Base-by-base conservation (phyloP, 2,329 filamentous ascomycete species). In the Amphichorda felina region DNA sequence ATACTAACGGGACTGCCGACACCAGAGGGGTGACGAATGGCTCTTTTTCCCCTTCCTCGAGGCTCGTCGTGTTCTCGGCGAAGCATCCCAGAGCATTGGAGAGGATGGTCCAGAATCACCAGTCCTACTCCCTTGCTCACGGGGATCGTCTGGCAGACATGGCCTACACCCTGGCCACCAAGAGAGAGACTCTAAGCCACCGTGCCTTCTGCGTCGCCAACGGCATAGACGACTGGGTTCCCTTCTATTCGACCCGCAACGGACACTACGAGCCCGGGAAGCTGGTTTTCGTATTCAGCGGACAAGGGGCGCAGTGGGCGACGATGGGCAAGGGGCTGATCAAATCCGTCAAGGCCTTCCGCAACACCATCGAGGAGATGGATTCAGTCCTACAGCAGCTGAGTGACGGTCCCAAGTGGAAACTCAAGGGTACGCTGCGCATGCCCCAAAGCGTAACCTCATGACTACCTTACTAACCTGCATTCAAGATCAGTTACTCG, bases 221-320 rank as follows among this genome's bases (percentile, higher is more conserved):
- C 4, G 53, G 44, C 5, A n/a, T 16, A 6, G 30, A 16, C 5
- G 18, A 4, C 16, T 6, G n/a, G n/a, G 8, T 31, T 19, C n/a
- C n/a, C 17, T 13, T 17, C 30, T 16, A 16, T 4, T 31, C 30
- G 10, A 29, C 29, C 13, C 9, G 8, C 26, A 28, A 28, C 11
- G 13, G 13, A 11, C 13, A 11, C 7, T 11, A 28, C 13, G 13
- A 10, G 11, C 30, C 15, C 5, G n/a, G 31, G 14, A 15, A 13
- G 7, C 22, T 64, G 0, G 51, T 50, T 1, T 66, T 69, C 31
- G 45, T 51, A 3, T 68, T 67, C 37, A 66, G 64, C 0, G 60
- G 60, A 0, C 68, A 72, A 40, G 68, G 67, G 1, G 44, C 55
- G 0, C 51, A 45, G 1, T 50, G 55, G 27, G 36, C 41, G 0